Conservation (phyloP, 768 basidiomycete species). For the Kwoniella dejecticola region DNA sequence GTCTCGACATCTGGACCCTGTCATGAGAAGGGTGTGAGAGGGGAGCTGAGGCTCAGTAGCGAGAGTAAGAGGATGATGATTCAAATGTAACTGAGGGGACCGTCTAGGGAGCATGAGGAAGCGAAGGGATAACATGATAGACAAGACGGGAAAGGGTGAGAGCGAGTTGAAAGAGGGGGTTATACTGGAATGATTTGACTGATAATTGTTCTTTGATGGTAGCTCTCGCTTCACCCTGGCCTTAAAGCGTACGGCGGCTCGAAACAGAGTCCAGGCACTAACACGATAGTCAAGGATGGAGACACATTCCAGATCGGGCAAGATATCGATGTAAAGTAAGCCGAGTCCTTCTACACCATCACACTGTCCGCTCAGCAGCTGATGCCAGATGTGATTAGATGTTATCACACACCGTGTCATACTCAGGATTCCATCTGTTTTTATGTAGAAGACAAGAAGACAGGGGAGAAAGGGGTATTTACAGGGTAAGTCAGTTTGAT, state of each 20-base stretch:
- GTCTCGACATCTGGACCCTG: slow-evolving; percentile 1
- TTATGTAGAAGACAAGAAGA: slow-evolving; percentile 64
- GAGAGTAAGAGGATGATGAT: background rate
- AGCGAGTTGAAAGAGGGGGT: too few species aligned
- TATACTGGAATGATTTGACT: too few species aligned
- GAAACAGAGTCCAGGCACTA: slow-evolving; percentile 66
- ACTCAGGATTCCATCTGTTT: slow-evolving; percentile 97
- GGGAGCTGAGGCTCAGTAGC: background rate
- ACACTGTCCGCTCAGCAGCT: background rate
- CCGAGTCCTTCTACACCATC: slow-evolving; percentile 42
- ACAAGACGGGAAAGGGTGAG: too few species aligned
- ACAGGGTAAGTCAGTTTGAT: slow-evolving; percentile 65
- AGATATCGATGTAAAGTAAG: slow-evolving; percentile 57
- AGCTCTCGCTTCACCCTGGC: slow-evolving; percentile 57
- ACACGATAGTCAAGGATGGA: slow-evolving; percentile 74
- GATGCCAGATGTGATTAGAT: slow-evolving; percentile 55
- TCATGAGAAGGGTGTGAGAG: background rate
- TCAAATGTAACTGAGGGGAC: background rate
- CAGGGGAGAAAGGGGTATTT: slow-evolving; percentile 73
- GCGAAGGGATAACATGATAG: background rate
- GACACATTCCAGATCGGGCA: slow-evolving; percentile 71
- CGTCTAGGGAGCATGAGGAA: background rate
- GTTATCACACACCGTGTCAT: slow-evolving; percentile 86
- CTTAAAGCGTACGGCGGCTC: slow-evolving; percentile 81
- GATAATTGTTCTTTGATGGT: too few species aligned